Evolutionary conservation across 1,139 yeast genomes (phyloP), one percentile per base, ranked within the genome.

Genomic region (Spathaspora sp.): DNA sequence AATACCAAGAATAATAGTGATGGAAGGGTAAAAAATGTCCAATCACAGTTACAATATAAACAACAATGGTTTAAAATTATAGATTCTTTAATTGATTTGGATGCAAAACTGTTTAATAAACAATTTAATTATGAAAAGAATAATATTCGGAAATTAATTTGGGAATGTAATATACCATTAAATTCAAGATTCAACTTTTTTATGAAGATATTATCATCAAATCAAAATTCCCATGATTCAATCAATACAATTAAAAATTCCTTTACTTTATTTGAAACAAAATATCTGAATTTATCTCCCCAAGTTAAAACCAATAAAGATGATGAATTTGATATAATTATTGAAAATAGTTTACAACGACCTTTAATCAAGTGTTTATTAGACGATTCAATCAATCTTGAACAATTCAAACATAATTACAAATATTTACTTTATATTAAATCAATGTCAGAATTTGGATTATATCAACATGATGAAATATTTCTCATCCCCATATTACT

Each of bases 401-500:
- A 58, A 26, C 36, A 51, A 10, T 67, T 70, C 47, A 58, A 59
- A 43, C 54, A 55, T 3, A 61, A 66, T 43, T 72, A 61, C 51
- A 61, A 56, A 39, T 56, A 57, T 33, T 55, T 74, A 44, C 64
- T 74, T 39, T 72, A 70, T 52, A 58, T 73, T 38, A 71, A 69
- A 50, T 65, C 76, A 2, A 60, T 74, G 27, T 62, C 72, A 1
- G 72, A 67, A 42, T 61, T 59, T 43, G 76, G 76, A 3, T 59
- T 74, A 38, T 61, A 61, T 38, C 69, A 67, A 46, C 75, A 70
- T 44, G 79, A 74, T 49, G 76, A 70, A 47, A 56, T 57, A 0
- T 70, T 74, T 41, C 56, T 73, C 47, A 68, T 74, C n/a, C 78
- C 79, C 8, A 47, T 69, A 7, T 54, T 70, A 9, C 56, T 74